These are phyloP conservation scores for Xylariaceae sp. DNA, from an alignment of 2,329 filamentous ascomycete genomes.

Conservation along the genomic window DNA sequence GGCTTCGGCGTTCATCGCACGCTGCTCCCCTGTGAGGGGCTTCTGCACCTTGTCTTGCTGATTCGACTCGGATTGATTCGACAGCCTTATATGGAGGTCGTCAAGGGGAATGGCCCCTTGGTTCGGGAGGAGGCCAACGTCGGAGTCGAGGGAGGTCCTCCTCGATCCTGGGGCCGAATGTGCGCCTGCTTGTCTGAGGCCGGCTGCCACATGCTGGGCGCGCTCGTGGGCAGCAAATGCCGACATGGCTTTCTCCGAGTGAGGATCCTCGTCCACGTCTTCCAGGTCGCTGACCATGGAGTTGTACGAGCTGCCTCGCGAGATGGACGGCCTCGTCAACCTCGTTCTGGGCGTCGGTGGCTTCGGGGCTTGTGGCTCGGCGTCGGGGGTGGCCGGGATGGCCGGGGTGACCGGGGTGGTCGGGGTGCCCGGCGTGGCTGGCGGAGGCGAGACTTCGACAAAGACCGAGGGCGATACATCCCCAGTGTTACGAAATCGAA, in stretches of 20 bases:
- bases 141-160: conserved; percentile 30
- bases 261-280: conserved; percentile 18
- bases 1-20: conserved; percentile 28
- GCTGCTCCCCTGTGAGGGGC: conserved; percentile 15
- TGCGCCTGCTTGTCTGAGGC: conserved; percentile 21
- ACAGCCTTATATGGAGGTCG: conserved; percentile 17
- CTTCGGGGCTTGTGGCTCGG: too few relatives aligned
- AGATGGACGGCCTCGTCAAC: conserved; percentile 34
- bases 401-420: too few relatives aligned
- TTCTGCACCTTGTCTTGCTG: conserved; percentile 6
- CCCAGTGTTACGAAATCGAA: conserved; percentile 42
- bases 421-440: too few relatives aligned
- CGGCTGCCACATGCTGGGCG: conserved; percentile 34
- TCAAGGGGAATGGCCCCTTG: conserved; percentile 26
- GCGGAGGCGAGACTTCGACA: too few relatives aligned
- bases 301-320: conserved; percentile 34
- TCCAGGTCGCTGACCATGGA: conserved; percentile 26
- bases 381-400: too few relatives aligned
- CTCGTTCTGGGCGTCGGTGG: conserved; percentile 23
- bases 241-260: conserved; percentile 22
- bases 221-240: conserved; percentile 37
- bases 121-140: conserved; percentile 17
- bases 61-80: conserved; percentile 1
- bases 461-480: too few relatives aligned
- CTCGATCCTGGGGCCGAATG: conserved; percentile 28